Percentiles rank a stretch among this genome's conserved stretches.
phyloP scores from a whole-genome alignment of 352 stramenopile genomes.

The Pythium vanterpoolii region DNA sequence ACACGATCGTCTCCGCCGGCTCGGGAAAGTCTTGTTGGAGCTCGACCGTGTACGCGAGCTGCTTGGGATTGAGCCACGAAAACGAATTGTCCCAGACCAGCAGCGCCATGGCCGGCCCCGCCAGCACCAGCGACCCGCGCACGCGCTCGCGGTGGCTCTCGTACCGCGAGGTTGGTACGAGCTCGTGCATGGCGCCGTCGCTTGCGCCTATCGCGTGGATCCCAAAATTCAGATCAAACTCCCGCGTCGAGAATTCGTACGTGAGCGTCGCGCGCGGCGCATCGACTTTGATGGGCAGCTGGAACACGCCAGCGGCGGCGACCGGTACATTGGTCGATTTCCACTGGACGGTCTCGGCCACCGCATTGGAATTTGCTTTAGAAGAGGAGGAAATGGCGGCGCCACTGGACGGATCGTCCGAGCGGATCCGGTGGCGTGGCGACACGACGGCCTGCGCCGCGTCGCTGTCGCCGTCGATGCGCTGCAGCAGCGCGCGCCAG shows the following conservation, averaged over 20 bases:
- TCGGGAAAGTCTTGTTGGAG: constrained; percentile 43
- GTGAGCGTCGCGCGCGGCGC: constrained; percentile 47
- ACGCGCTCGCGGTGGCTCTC: constrained; percentile 60
- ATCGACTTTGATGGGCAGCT: constrained; percentile 74
- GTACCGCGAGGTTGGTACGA: constrained; percentile 54
- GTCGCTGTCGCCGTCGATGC: constrained; percentile 44
- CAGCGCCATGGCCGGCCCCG: constrained; percentile 55
- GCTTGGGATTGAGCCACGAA: constrained; percentile 79
- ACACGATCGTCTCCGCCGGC: neutral
- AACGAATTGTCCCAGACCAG: constrained; percentile 82
- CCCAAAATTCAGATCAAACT: constrained; percentile 75
- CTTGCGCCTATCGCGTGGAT: constrained; percentile 58
- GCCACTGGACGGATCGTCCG: neutral
- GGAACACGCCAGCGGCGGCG: constrained; percentile 54
- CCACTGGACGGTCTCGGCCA: constrained; percentile 67
- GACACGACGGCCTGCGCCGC: constrained; percentile 16
- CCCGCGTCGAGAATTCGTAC: constrained; percentile 63
- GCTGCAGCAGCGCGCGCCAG: constrained; percentile 56
- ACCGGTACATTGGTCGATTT: constrained; percentile 75
- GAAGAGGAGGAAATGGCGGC: neutral
- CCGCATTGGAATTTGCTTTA: constrained; percentile 1
- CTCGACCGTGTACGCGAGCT: constrained; percentile 70
- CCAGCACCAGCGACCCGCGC: constrained; percentile 37
- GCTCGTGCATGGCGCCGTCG: constrained; percentile 49
- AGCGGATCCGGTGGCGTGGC: constrained; percentile 14